Conservation (phyloP, 1,284 basidiomycete genomes). For the Ustilago loliicola region DNA sequence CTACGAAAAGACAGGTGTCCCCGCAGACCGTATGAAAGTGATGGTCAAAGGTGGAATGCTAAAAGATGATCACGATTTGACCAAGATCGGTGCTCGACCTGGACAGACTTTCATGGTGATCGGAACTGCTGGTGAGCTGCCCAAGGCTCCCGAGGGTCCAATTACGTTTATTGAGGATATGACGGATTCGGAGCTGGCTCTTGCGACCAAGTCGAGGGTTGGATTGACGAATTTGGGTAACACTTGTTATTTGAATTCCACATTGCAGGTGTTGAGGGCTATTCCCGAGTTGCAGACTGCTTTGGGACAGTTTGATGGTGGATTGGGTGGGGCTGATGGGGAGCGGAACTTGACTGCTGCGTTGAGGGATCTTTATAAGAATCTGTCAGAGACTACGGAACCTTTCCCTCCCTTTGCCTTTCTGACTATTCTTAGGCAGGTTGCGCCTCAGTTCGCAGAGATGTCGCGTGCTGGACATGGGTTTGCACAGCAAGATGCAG, state of each 20-base stretch:
- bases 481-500: constrained; percentile 95
- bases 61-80: constrained; percentile 84
- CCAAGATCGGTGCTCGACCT: constrained; percentile 83
- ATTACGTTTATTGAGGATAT: constrained; percentile 88
- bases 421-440: constrained; percentile 78
- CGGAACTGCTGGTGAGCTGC: constrained; percentile 90
- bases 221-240: constrained; percentile 76
- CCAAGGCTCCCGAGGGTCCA: constrained; percentile 83
- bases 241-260: constrained; percentile 96
- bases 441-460: constrained; percentile 94
- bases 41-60: constrained; percentile 95
- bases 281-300: constrained; percentile 84
- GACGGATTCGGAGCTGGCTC: constrained; percentile 83
- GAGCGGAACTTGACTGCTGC: constrained; percentile 73
- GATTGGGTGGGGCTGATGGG: constrained; percentile 61
- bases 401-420: constrained; percentile 82
- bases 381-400: constrained; percentile 83
- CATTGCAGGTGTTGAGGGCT: constrained; percentile 88
- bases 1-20: constrained; percentile 85
- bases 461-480: constrained; percentile 71
- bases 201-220: constrained; percentile 73
- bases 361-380: constrained; percentile 80
- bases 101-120: constrained; percentile 68
- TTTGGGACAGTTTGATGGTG: constrained; percentile 52
- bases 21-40: constrained; percentile 91